These are phyloP conservation scores for Erodium chrysanthum DNA, from an alignment of 441 rosid genomes.

Conservation along the genomic window DNA sequence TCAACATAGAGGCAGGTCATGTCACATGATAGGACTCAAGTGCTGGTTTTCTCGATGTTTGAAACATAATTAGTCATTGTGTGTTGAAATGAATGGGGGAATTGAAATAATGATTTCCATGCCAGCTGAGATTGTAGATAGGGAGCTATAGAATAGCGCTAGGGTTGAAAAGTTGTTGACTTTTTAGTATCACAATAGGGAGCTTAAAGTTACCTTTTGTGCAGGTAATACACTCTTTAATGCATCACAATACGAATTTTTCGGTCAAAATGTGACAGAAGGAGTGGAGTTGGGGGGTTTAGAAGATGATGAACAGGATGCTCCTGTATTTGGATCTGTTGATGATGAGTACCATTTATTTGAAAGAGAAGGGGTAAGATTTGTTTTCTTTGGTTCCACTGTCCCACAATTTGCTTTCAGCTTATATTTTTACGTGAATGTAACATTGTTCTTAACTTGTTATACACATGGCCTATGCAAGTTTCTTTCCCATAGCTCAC, in stretches of 20 bases:
- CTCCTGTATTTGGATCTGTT: constrained; percentile 45
- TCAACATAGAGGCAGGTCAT: not conserved
- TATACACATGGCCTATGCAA: too few relatives aligned
- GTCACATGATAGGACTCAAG: not conserved
- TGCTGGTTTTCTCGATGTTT: not conserved
- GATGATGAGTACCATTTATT: constrained; percentile 76
- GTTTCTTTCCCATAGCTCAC: too few relatives aligned
- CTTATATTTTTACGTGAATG: not conserved
- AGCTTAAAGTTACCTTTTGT: not conserved
- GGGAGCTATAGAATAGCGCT: not conserved
- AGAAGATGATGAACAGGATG: constrained; percentile 33
- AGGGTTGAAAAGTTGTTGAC: not conserved
- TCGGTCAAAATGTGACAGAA: constrained; percentile 47
- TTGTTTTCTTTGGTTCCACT: not conserved
- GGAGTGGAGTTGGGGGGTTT: constrained; percentile 59
- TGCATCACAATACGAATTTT: constrained; percentile 74
- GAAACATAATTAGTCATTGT: not conserved
- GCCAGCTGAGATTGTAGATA: not conserved
- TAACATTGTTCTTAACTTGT: not conserved
- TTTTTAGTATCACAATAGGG: not conserved
- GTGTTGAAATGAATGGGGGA: not conserved
- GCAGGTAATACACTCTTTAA: constrained; percentile 56
- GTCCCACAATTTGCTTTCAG: not conserved
- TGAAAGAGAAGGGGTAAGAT: constrained; percentile 52
- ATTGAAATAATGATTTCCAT: not conserved